Evolutionary conservation across 441 rosid genomes (phyloP).

Genomic region (Mallotus repandus): DNA sequence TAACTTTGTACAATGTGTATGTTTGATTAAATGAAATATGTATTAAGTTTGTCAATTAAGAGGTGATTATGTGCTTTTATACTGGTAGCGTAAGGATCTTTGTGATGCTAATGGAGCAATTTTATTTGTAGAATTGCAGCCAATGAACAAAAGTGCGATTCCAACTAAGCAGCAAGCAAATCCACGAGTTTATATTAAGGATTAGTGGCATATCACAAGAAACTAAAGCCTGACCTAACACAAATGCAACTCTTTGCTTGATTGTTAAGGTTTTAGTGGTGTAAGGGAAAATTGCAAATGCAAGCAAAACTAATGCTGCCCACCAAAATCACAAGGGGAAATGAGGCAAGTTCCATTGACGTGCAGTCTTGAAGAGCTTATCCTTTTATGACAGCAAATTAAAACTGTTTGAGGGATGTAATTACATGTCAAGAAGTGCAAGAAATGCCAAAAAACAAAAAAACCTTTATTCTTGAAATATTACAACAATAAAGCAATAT

Average conservation of each 20-base stretch:
- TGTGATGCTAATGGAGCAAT: background rate
- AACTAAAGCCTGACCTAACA: background rate
- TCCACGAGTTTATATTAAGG: background rate
- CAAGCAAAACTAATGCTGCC: background rate
- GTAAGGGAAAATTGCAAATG: background rate
- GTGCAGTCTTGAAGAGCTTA: background rate
- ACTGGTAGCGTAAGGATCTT: background rate
- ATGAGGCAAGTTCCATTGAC: background rate
- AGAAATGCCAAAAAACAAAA: background rate
- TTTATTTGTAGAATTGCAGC: slow-evolving; percentile 3
- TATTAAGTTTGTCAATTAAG: background rate
- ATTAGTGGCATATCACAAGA: background rate
- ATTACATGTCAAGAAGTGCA: background rate
- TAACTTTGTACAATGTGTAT: background rate
- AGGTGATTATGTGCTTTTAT: background rate
- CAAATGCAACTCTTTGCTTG: slow-evolving; percentile 6
- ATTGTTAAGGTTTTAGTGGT: background rate
- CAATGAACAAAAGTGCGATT: slow-evolving; percentile 3
- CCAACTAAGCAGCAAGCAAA: background rate
- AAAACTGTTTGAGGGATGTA: background rate
- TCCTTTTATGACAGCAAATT: background rate
- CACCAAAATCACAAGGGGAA: background rate
- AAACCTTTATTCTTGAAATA: background rate
- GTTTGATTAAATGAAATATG: background rate
- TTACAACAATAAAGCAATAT: background rate